Conservation (phyloP, 495 filamentous ascomycete genomes). For the Mytilinidion resinicola region DNA sequence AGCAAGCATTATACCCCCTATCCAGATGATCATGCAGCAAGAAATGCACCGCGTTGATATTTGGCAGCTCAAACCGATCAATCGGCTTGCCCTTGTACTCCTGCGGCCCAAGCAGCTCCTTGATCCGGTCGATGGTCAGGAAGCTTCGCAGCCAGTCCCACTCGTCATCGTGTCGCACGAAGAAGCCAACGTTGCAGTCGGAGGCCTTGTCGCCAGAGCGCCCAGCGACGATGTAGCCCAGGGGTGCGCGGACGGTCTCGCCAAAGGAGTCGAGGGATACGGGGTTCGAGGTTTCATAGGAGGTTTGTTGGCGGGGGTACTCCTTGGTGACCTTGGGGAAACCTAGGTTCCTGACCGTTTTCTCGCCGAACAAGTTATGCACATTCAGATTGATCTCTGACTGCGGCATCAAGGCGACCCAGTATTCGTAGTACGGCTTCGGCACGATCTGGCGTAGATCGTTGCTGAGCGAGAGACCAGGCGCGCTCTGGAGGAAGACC, state of each 20-base stretch:
- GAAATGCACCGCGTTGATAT: constrained; percentile 28
- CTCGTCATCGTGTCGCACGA: constrained; percentile 25
- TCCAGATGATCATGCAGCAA: constrained; percentile 27
- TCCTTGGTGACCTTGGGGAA: constrained; percentile 11
- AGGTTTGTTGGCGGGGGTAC: constrained; percentile 19
- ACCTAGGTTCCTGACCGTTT: constrained; percentile 11
- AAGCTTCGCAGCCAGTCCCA: constrained; percentile 20
- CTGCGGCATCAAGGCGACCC: constrained; percentile 28
- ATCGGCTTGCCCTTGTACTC: constrained; percentile 17
- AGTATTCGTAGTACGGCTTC: constrained; percentile 35
- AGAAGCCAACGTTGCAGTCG: constrained; percentile 33
- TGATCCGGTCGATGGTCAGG: constrained; percentile 20
- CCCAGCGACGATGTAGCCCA: constrained; percentile 32
- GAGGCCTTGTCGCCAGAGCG: constrained; percentile 31
- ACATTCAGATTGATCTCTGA: constrained; percentile 20
- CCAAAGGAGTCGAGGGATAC: constrained; percentile 22
- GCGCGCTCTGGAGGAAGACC: constrained; percentile 27
- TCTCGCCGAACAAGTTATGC: constrained; percentile 20
- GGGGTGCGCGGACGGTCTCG: constrained; percentile 23
- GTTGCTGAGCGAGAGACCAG: constrained; percentile 28
- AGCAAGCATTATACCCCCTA: constrained; percentile 24
- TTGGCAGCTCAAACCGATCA: constrained; percentile 24
- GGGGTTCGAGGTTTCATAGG: constrained; percentile 24
- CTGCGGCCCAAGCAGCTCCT: constrained; percentile 21
- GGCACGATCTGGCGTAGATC: constrained; percentile 31